Conservation (phyloP, 2,329 filamentous ascomycete species). For the Aureobasidium vineae region DNA sequence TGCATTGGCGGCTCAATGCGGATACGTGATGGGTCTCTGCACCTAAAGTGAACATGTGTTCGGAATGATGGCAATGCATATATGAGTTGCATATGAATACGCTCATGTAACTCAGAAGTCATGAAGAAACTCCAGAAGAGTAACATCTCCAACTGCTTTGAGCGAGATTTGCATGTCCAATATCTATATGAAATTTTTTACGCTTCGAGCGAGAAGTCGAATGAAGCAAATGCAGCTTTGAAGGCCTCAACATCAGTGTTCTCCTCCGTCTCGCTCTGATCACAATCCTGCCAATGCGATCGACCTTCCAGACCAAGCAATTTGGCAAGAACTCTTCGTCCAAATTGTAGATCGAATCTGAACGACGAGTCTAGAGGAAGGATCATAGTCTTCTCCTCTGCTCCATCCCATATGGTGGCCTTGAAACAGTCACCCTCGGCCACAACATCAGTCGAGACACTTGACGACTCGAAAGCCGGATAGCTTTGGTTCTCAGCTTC, state of each 20-base stretch:
- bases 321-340: constrained; percentile 82
- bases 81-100: not conserved
- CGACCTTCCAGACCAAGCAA: constrained; percentile 75
- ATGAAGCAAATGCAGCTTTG: constrained; percentile 76
- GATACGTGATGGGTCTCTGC: not conserved
- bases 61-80: not conserved
- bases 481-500: constrained; percentile 74
- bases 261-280: constrained; percentile 75
- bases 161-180: not conserved
- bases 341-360: constrained; percentile 89
- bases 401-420: constrained; percentile 38
- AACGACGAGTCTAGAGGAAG: constrained; percentile 69
- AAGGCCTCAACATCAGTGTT: constrained; percentile 73
- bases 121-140: not conserved
- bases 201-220: constrained; percentile 69
- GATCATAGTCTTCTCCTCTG: constrained; percentile 63
- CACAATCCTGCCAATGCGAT: constrained; percentile 81
- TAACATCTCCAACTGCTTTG: not conserved
- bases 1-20: not conserved
- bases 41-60: not conserved
- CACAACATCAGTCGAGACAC: constrained; percentile 8
- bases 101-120: not conserved
- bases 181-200: not conserved
- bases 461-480: constrained; percentile 47
- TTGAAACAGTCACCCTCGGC: constrained; percentile 39